A percentile compares a stretch with the other conserved stretches of the same genome.
phyloP scores from a whole-genome alignment of 768 basidiomycete species.

The Peribolospora baueri region DNA sequence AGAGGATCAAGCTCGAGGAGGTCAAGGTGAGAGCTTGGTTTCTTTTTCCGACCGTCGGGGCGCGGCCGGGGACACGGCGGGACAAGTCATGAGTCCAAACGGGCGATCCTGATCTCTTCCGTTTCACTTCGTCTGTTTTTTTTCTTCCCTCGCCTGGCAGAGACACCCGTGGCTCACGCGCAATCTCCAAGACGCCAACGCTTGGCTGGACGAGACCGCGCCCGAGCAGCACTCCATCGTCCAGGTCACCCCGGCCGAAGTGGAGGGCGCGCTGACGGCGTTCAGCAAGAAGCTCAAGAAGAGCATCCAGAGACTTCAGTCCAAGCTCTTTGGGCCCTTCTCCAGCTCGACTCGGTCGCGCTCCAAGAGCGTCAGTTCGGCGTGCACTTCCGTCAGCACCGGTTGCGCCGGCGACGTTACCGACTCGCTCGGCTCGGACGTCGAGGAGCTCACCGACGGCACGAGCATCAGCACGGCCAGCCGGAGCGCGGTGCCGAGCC shows the following conservation, averaged over 20 bases:
- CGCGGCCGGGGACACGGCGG: background rate
- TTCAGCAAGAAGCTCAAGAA: constrained; percentile 17
- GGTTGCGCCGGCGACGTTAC: too few relatives aligned
- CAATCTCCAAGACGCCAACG: constrained; percentile 25
- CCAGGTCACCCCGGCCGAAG: constrained; percentile 49
- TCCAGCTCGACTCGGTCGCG: constrained; percentile 4
- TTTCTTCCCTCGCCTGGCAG: constrained; percentile 7
- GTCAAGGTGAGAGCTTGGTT: constrained; percentile 39
- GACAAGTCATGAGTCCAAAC: background rate
- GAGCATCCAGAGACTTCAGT: constrained; percentile 12
- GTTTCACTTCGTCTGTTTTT: background rate
- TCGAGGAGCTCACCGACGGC: too few relatives aligned
- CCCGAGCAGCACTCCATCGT: constrained; percentile 29
- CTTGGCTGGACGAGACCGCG: constrained; percentile 45
- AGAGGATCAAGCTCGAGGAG: constrained; percentile 38
- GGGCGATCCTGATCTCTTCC: background rate
- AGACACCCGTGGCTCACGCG: constrained; percentile 23
- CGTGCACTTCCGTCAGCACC: too few relatives aligned
- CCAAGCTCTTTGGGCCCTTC: constrained; percentile 2
- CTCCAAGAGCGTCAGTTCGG: too few relatives aligned
- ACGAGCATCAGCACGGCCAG: too few relatives aligned
- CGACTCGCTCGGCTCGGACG: too few relatives aligned
- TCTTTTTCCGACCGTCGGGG: background rate
- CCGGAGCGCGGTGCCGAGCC: too few relatives aligned
- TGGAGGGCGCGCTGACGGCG: constrained; percentile 31